These are phyloP conservation scores for Cynara cardunculus DNA, from an alignment of 129 eudicot species.

Conservation along the genomic window DNA sequence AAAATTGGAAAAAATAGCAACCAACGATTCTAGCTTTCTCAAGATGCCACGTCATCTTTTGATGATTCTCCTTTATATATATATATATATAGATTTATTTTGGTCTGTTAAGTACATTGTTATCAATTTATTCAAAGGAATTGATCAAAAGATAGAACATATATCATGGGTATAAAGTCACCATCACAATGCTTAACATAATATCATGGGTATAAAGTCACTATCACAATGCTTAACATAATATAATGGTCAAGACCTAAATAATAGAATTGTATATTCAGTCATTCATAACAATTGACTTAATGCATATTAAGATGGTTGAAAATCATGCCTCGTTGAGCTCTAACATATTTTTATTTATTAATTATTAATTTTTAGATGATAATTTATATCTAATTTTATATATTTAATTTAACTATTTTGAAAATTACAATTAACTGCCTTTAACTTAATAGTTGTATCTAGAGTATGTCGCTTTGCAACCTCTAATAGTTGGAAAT, in stretches of 20 bases:
- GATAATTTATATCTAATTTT: too few species aligned
- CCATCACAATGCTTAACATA: background rate
- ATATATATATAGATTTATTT: too few species aligned
- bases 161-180: background rate
- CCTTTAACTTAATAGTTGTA: background rate
- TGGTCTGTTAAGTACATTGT: too few species aligned
- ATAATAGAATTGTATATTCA: background rate
- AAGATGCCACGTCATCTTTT: too few species aligned
- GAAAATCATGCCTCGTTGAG: background rate
- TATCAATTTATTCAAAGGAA: background rate
- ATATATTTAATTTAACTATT: too few species aligned
- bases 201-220: background rate
- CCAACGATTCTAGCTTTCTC: too few species aligned
- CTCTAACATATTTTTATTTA: background rate
- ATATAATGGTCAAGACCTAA: background rate
- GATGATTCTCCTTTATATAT: too few species aligned
- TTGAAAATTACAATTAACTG: background rate
- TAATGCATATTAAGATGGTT: too few species aligned
- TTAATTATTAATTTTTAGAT: background rate
- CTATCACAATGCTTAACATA: background rate
- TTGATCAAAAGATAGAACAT: background rate
- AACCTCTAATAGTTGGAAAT: background rate
- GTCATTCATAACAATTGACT: background rate
- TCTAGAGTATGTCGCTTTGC: background rate
- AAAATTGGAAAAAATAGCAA: too few species aligned